A percentile compares a stretch with the other conserved stretches of the same genome.
phyloP scores from a whole-genome alignment of 2,329 filamentous ascomycete genomes.

The Catunica adiposa region DNA sequence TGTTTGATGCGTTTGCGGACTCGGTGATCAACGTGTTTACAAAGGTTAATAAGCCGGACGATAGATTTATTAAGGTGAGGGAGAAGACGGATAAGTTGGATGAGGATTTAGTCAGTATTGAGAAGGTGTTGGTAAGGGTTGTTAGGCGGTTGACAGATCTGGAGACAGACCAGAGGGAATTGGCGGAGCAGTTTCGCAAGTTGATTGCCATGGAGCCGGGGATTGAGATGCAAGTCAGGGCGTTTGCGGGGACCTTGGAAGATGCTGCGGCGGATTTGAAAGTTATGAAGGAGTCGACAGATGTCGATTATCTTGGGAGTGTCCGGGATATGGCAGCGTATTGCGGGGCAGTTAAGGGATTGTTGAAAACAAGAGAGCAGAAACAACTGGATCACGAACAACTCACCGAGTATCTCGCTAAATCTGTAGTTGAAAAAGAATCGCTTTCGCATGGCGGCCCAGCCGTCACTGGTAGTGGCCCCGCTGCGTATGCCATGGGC shows the following conservation, averaged over 20 bases:
- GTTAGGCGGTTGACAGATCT: constrained; percentile 76
- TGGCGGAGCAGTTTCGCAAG: constrained; percentile 88
- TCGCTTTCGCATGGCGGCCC: constrained; percentile 47
- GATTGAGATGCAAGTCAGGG: constrained; percentile 64
- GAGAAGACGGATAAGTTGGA: constrained; percentile 88
- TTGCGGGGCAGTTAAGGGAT: constrained; percentile 66
- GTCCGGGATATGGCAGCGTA: constrained; percentile 94
- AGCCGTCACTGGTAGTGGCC: constrained; percentile 16
- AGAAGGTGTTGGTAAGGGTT: constrained; percentile 88
- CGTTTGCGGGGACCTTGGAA: constrained; percentile 74
- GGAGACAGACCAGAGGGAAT: constrained; percentile 72
- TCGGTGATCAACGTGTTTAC: constrained; percentile 95
- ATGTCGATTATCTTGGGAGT: constrained; percentile 87
- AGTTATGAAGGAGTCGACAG: constrained; percentile 73
- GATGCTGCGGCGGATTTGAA: constrained; percentile 66
- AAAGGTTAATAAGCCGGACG: constrained; percentile 89
- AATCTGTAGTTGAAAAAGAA: constrained; percentile 76
- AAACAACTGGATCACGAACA: constrained; percentile 97
- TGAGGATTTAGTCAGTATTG: constrained; percentile 80
- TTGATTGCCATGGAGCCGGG: constrained; percentile 79
- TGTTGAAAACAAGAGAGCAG: constrained; percentile 86
- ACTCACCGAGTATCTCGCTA: constrained; percentile 86
- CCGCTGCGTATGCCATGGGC: constrained; percentile 26
- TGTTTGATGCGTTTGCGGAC: constrained; percentile 91
- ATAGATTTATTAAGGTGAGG: constrained; percentile 82